Base-by-base conservation (phyloP, 495 filamentous ascomycete genomes). In the Trichoderma erinaceum region DNA sequence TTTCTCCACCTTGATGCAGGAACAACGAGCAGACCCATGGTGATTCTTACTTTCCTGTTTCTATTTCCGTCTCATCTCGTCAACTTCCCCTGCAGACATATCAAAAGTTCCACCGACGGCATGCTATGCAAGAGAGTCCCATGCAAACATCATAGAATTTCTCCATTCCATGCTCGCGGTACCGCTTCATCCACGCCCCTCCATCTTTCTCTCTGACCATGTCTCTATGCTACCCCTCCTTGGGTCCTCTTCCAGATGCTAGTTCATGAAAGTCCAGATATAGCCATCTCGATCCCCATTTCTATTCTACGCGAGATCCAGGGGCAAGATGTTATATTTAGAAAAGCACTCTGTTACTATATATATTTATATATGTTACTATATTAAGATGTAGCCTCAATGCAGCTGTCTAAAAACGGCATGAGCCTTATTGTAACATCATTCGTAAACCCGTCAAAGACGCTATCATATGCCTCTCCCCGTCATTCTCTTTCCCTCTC, bases 311-410 rank as follows among this genome's bases (percentile, higher is more conserved):
- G 56, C 56, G 56, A 32, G 23, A 61, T 29, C 56, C 56, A 61
- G 56, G 56, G 56, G 23, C 13, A n/a, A 29, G 8, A 16, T 52
- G 4, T 32, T 61, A 61, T 61, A 29, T 61, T 61, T 61, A 61
- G 56, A 38, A 38, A 38, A 61, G 56, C 29, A 16, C 27, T 4
- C 1, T 13, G 56, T 61, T 61, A 25, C 56, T 61, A 61, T 32
- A 61, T 61, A 35, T 29, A 61, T 7, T 25, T 58, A 18, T 29
- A 27, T 29, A 38, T 2, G 8, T 38, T 38, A 5, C 35, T 61
- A 61, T 61, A 61, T 61, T 61, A 61, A 61, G 56, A 61, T 61
- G 13, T 32, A 29, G 56, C 56, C 27, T 27, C 56, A 61, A 61
- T 61, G 56, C 56, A 61, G 10, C 56, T 18, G 23, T 61, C 56